Conservation (phyloP, 2,329 filamentous ascomycete genomes). For the Colletotrichum falcatum region DNA sequence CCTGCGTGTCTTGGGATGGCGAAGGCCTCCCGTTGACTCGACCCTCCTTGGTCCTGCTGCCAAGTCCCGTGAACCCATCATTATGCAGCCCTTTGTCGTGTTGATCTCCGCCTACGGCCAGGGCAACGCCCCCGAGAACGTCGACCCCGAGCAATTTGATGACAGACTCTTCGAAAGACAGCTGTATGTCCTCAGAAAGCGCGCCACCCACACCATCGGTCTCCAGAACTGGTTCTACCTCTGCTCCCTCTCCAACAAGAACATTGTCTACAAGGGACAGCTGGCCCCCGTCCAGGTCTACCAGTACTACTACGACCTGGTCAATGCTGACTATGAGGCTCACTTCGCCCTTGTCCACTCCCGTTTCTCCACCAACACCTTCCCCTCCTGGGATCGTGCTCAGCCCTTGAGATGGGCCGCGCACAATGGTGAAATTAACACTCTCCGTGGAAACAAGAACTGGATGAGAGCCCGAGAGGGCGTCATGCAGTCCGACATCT, state of each 20-base stretch:
- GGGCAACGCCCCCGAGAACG: conserved; percentile 81
- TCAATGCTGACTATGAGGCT: conserved; percentile 96
- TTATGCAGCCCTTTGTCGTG: conserved; percentile 95
- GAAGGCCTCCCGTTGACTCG: conserved; percentile 94
- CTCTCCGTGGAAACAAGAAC: conserved; percentile 97
- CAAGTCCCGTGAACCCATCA: conserved; percentile 92
- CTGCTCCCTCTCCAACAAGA: conserved; percentile 96
- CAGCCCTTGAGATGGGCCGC: conserved; percentile 97
- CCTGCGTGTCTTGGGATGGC: conserved; percentile 93
- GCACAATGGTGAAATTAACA: conserved; percentile 99
- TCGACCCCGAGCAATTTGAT: conserved; percentile 84
- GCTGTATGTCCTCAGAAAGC: conserved; percentile 94
- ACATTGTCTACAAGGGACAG: conserved; percentile 99
- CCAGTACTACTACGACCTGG: conserved; percentile 96
- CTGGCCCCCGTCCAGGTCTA: conserved; percentile 95
- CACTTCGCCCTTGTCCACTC: conserved; percentile 98
- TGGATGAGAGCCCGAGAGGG: conserved; percentile 99
- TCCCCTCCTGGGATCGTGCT: conserved; percentile 97
- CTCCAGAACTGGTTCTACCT: conserved; percentile 99
- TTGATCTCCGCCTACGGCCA: conserved; percentile 85
- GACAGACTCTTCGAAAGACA: conserved; percentile 90
- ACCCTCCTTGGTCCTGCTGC: conserved; percentile 92
- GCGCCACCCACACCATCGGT: conserved; percentile 92
- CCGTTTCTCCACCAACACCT: conserved; percentile 97
- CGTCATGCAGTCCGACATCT: conserved; percentile 91